Conservation (phyloP, 495 filamentous ascomycete species). For the Amniculicola lignicola region DNA sequence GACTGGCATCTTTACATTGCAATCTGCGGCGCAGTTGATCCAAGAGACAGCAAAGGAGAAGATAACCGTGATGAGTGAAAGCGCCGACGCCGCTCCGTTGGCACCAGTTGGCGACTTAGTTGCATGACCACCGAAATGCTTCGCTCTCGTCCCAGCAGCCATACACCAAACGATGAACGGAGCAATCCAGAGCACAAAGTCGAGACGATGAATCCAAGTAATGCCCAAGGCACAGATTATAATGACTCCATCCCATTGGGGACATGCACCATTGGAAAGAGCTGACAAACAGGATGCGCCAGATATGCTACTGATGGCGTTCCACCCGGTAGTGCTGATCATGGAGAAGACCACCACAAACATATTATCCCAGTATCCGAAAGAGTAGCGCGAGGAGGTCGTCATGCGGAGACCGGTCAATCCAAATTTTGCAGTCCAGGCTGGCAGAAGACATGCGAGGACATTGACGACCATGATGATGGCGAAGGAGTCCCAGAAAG, state of each 20-base stretch:
- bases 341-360: constrained; percentile 31
- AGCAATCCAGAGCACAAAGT: constrained; percentile 41
- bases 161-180: constrained; percentile 46
- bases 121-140: constrained; percentile 35
- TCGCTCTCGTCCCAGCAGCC: constrained; percentile 41
- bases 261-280: constrained; percentile 22
- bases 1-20: constrained; percentile 29
- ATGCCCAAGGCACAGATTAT: constrained; percentile 32
- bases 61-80: constrained; percentile 30
- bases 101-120: constrained; percentile 27
- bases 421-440: constrained; percentile 44
- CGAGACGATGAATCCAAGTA: constrained; percentile 32
- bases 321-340: constrained; percentile 32
- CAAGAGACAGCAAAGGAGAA: constrained; percentile 31
- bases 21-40: constrained; percentile 32
- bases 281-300: constrained; percentile 25
- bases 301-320: constrained; percentile 30
- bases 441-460: constrained; percentile 39
- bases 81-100: constrained; percentile 26
- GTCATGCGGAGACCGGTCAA: constrained; percentile 44
- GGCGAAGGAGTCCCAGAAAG: constrained; percentile 33
- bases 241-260: constrained; percentile 29
- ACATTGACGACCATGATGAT: constrained; percentile 31
- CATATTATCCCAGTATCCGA: constrained; percentile 31
- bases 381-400: constrained; percentile 39